Conservation (phyloP, 441 rosid species). For the Arabidopsis lyrata region DNA sequence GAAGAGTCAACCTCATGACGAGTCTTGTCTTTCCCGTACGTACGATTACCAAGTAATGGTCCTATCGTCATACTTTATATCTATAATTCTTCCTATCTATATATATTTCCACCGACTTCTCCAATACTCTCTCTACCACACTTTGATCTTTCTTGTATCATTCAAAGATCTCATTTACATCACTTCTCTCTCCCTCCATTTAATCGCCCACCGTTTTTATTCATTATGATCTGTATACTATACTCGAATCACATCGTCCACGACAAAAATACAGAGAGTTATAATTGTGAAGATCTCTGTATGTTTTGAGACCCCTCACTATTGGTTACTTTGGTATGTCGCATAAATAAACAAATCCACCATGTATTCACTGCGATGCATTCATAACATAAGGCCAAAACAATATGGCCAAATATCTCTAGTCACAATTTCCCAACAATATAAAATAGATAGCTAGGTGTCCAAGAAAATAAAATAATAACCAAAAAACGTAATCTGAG, state of each 20-base stretch:
- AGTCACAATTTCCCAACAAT: constrained; percentile 8
- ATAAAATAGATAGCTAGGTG: constrained; percentile 12
- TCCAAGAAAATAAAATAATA: neutral
- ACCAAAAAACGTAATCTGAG: constrained; percentile 1
- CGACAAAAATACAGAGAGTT: constrained; percentile 33
- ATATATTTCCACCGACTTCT: constrained; percentile 45
- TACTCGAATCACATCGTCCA: constrained; percentile 31
- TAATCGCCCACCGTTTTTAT: constrained; percentile 32
- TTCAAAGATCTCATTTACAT: constrained; percentile 45
- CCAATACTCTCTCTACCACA: constrained; percentile 42
- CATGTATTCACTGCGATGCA: constrained; percentile 34
- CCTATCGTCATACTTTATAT: neutral
- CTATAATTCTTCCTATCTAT: neutral
- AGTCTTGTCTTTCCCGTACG: constrained; percentile 43
- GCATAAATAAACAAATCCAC: neutral
- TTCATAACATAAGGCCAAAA: constrained; percentile 25
- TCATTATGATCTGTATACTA: constrained; percentile 27
- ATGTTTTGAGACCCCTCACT: constrained; percentile 27
- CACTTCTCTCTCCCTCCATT: constrained; percentile 23
- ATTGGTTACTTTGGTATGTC: constrained; percentile 31
- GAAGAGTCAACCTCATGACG: constrained; percentile 46
- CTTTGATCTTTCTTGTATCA: constrained; percentile 41
- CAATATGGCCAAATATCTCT: constrained; percentile 21
- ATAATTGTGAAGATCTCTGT: constrained; percentile 25
- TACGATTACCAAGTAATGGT: constrained; percentile 37